These are phyloP conservation scores for Dimocarpus longan DNA, from an alignment of 345 rosid species.

Conservation along the genomic window DNA sequence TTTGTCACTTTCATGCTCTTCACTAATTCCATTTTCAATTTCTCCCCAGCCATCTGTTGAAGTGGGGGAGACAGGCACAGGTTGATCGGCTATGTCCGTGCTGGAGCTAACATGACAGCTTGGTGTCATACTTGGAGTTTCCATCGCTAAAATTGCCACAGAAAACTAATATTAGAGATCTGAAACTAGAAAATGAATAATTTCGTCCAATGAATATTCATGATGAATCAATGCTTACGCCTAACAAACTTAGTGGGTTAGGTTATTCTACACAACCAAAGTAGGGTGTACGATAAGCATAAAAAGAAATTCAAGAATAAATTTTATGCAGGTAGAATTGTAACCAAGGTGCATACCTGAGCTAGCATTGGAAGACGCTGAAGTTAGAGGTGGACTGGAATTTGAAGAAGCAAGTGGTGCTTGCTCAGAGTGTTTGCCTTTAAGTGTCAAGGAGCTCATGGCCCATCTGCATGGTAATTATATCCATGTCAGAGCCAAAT, in stretches of 20 bases:
- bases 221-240: constrained; percentile 1
- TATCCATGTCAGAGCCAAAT: constrained; percentile 12
- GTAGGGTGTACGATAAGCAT: background rate
- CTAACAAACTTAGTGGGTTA: background rate
- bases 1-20: constrained; percentile 74
- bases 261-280: background rate
- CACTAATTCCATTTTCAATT: constrained; percentile 75
- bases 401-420: constrained; percentile 64
- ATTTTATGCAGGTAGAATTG: background rate
- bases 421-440: constrained; percentile 91
- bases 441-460: constrained; percentile 94
- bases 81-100: constrained; percentile 75
- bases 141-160: constrained; percentile 44
- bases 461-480: constrained; percentile 74
- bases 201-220: background rate
- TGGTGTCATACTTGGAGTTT: constrained; percentile 55
- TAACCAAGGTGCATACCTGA: constrained; percentile 50
- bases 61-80: constrained; percentile 76
- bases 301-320: background rate
- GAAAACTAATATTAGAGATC: constrained; percentile 23
- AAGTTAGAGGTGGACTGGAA: constrained; percentile 45
- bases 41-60: constrained; percentile 99
- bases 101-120: constrained; percentile 53
- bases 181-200: constrained; percentile 9
- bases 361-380: constrained; percentile 61